phyloP scores from a whole-genome alignment of 208 protist genomes.

The Leishmania tarentolae region DNA sequence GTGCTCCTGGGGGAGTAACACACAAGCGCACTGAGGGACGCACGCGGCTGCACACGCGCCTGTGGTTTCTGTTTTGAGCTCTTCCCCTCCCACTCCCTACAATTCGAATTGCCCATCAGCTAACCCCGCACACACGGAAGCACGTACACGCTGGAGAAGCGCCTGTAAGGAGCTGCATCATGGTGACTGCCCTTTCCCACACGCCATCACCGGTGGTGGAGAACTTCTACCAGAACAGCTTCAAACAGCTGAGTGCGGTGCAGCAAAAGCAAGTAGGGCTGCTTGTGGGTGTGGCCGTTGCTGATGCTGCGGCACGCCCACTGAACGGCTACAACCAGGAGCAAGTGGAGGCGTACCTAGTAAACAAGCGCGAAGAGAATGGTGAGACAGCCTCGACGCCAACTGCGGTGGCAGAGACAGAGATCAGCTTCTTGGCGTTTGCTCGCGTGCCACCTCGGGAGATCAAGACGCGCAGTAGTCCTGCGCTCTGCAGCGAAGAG shows the following conservation, averaged over 20 bases:
- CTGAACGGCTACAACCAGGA: conserved; percentile 45
- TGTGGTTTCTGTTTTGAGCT: background rate
- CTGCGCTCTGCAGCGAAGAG: background rate
- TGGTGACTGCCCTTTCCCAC: conserved; percentile 28
- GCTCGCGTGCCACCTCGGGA: conserved; percentile 17
- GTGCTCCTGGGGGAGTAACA: background rate
- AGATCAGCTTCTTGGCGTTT: conserved; percentile 10
- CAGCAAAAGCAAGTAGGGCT: conserved; percentile 84
- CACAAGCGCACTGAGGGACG: background rate
- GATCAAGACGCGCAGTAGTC: background rate
- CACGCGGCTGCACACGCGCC: background rate
- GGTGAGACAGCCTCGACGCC: background rate
- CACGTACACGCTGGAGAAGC: background rate
- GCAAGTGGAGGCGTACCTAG: conserved; percentile 35
- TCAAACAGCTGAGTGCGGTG: conserved; percentile 82
- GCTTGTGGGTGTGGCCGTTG: conserved; percentile 74
- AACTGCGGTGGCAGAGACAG: background rate
- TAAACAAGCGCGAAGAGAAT: background rate
- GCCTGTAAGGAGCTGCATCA: background rate
- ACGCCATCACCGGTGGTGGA: conserved; percentile 25
- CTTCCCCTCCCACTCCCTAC: background rate
- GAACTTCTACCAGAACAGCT: conserved; percentile 87
- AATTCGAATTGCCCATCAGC: background rate
- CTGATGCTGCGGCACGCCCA: conserved; percentile 72
- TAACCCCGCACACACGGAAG: background rate